Conservation (phyloP, 1,284 basidiomycete genomes). For the Ustilago tritici region DNA sequence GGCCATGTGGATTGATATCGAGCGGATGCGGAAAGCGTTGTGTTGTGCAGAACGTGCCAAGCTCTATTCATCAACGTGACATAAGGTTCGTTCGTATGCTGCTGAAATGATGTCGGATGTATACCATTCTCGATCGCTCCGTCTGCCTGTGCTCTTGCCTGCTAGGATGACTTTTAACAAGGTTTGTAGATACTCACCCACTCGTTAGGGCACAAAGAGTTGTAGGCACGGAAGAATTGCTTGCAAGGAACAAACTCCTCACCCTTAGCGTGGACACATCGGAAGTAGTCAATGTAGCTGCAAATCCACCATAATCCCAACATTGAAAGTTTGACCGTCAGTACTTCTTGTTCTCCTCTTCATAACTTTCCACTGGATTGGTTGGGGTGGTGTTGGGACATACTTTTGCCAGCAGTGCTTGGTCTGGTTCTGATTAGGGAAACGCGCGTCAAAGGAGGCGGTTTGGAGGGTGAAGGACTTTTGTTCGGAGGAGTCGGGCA, state of each 20-base stretch:
- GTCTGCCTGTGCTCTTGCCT: background rate
- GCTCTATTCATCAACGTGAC: no score
- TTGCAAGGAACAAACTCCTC: constrained; percentile 98
- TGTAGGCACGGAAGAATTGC: constrained; percentile 96
- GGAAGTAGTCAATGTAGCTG: constrained; percentile 82
- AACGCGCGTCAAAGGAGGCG: constrained; percentile 67
- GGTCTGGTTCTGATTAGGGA: constrained; percentile 70
- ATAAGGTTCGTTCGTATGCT: background rate
- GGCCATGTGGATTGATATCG: no score
- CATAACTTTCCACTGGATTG: background rate
- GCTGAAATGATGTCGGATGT: background rate
- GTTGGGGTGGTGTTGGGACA: constrained; percentile 14
- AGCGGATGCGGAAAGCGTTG: no score
- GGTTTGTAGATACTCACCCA: constrained; percentile 59
- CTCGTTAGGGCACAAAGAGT: constrained; percentile 90
- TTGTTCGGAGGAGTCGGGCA: constrained; percentile 50
- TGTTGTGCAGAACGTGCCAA: no score
- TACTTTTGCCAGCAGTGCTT: constrained; percentile 70
- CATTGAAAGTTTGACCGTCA: constrained; percentile 3
- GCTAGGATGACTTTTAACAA: background rate
- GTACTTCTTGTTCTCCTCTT: background rate
- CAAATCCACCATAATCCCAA: background rate
- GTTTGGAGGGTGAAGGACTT: constrained; percentile 67
- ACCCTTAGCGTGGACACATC: constrained; percentile 95
- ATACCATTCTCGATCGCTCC: background rate